A percentile compares a stretch with the other conserved stretches of the same genome.
phyloP scores from a whole-genome alignment of 257 asterid genomes.

The Scutellaria minor region DNA sequence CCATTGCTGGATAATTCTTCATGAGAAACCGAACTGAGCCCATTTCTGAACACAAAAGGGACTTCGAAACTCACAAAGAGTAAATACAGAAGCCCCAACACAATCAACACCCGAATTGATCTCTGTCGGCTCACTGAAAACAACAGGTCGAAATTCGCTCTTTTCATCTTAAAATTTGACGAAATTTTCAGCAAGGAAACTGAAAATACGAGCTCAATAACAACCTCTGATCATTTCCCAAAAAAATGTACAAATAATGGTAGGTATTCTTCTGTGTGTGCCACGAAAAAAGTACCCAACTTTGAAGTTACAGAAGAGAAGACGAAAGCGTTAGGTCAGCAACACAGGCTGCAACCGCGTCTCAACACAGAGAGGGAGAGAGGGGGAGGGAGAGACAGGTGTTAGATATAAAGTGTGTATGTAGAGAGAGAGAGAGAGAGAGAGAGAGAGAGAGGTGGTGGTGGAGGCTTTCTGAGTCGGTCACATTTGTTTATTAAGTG shows the following conservation, averaged over 20 bases:
- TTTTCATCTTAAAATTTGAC: slow-evolving; percentile 55
- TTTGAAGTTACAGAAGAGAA: slow-evolving; percentile 31
- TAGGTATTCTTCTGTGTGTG: slow-evolving; percentile 25
- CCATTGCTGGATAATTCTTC: slow-evolving; percentile 45
- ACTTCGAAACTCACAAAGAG: slow-evolving; percentile 73
- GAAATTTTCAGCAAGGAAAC: background rate
- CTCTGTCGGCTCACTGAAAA: slow-evolving; percentile 67
- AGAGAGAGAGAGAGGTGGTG: slow-evolving; percentile 18
- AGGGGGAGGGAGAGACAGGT: slow-evolving; percentile 28
- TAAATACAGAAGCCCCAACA: slow-evolving; percentile 56
- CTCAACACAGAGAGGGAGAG: background rate
- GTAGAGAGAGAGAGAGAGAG: slow-evolving; percentile 33
- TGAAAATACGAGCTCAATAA: slow-evolving; percentile 18
- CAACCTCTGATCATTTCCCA: slow-evolving; percentile 31
- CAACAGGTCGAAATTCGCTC: slow-evolving; percentile 58
- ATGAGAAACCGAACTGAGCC: slow-evolving; percentile 48
- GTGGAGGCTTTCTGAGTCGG: slow-evolving; percentile 37
- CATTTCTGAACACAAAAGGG: slow-evolving; percentile 72
- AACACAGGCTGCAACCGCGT: slow-evolving; percentile 55
- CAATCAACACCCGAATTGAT: slow-evolving; percentile 60
- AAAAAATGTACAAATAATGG: background rate
- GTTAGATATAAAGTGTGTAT: slow-evolving; percentile 26
- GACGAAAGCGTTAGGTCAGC: slow-evolving; percentile 52
- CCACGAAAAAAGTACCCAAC: slow-evolving; percentile 35
- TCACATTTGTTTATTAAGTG: slow-evolving; percentile 36